These are phyloP conservation scores for Tagetes erecta DNA, from an alignment of 129 eudicot species.

Conservation along the genomic window DNA sequence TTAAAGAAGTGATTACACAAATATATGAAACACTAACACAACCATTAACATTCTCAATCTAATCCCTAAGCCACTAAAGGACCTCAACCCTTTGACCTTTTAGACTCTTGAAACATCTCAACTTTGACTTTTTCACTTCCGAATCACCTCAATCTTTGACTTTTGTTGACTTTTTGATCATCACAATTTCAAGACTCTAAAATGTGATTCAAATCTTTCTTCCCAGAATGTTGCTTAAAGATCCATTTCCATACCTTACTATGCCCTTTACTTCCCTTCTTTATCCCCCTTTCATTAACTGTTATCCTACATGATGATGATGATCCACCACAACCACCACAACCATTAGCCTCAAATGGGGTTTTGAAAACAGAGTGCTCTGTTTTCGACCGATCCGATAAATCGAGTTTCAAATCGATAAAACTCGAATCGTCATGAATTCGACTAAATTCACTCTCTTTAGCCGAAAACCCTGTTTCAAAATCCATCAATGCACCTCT, in stretches of 20 bases:
- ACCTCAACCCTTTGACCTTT: slow-evolving; percentile 24
- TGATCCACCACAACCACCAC: slow-evolving; percentile 2
- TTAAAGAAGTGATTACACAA: slow-evolving; percentile 19
- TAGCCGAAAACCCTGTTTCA: slow-evolving; percentile 49
- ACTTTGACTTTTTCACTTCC: slow-evolving; percentile 22
- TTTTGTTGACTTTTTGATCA: slow-evolving; percentile 3
- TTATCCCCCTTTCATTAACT: slow-evolving; percentile 61
- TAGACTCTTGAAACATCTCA: slow-evolving; percentile 9
- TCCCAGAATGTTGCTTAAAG: slow-evolving; percentile 60
- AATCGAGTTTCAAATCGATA: slow-evolving; percentile 77
- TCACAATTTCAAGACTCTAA: slow-evolving; percentile 41
- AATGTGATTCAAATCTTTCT: slow-evolving; percentile 49
- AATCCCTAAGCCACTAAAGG: slow-evolving; percentile 23
- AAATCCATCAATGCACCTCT: slow-evolving; percentile 41
- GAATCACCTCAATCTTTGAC: slow-evolving; percentile 18
- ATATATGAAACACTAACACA: slow-evolving; percentile 30
- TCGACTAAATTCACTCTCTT: slow-evolving; percentile 70
- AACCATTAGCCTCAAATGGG: slow-evolving; percentile 12
- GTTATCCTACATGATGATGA: slow-evolving; percentile 60
- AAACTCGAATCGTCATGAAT: slow-evolving; percentile 74
- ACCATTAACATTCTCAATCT: slow-evolving; percentile 28
- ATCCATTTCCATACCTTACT: slow-evolving; percentile 88
- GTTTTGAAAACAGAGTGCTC: slow-evolving; percentile 46
- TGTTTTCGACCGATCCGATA: slow-evolving; percentile 46
- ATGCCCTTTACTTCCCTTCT: slow-evolving; percentile 56